Conservation (phyloP, 2,329 filamentous ascomycete genomes). For the Parastagonospora nodorum region DNA sequence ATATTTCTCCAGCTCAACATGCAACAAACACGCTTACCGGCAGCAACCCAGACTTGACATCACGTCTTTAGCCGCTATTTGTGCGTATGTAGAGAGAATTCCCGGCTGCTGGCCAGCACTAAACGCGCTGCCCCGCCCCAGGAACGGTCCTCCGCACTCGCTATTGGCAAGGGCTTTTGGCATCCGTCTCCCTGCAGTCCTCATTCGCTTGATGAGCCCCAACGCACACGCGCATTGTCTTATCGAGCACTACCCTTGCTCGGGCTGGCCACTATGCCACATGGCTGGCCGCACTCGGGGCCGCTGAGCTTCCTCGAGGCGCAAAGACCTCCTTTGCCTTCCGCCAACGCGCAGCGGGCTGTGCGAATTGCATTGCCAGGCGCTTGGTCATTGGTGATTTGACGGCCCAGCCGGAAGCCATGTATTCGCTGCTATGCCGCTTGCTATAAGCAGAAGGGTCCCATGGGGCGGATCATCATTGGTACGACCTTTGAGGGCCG, state of each 20-base stretch:
- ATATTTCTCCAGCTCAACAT: background rate
- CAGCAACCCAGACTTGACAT: slow-evolving; percentile 14
- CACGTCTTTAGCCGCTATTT: slow-evolving; percentile 32
- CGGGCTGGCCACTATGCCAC: slow-evolving; percentile 35
- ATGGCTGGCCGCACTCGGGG: slow-evolving; percentile 35
- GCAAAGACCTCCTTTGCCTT: slow-evolving; percentile 24
- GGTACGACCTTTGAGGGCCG: slow-evolving; percentile 37
- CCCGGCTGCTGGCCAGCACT: slow-evolving; percentile 9
- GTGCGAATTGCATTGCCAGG: slow-evolving; percentile 18
- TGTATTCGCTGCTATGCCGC: slow-evolving; percentile 40
- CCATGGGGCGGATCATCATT: slow-evolving; percentile 30
- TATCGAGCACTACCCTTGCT: slow-evolving; percentile 35
- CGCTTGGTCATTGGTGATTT: slow-evolving; percentile 33
- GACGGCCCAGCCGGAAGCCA: slow-evolving; percentile 33
- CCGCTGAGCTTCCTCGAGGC: slow-evolving; percentile 30
- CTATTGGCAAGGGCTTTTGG: slow-evolving; percentile 15
- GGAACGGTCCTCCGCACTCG: slow-evolving; percentile 11
- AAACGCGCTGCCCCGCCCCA: slow-evolving; percentile 11
- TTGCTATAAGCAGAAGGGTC: slow-evolving; percentile 32
- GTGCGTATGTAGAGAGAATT: slow-evolving; percentile 4
- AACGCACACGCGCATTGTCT: slow-evolving; percentile 24
- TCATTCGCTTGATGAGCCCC: slow-evolving; percentile 20
- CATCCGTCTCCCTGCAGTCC: slow-evolving; percentile 16
- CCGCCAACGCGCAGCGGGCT: slow-evolving; percentile 27
- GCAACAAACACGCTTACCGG: background rate